Base-by-base conservation (phyloP, 2,329 filamentous ascomycete species). In the Penicillium griseofulvum region DNA sequence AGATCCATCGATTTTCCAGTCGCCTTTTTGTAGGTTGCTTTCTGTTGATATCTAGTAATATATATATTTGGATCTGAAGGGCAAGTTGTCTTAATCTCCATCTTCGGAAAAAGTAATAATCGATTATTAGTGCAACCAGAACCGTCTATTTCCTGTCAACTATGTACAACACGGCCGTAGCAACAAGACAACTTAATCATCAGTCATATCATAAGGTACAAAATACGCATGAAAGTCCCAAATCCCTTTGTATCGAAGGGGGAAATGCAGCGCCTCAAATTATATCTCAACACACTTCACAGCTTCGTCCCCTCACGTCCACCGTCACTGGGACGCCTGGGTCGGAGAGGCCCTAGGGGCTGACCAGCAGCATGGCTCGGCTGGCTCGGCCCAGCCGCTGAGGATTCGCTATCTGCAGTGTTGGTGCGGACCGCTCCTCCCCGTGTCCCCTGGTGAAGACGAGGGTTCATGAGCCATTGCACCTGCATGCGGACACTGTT, bases 401-500 rank as follows among this genome's bases (percentile, higher is more conserved):
- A 59, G 16, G 66, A 47, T 37, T 61, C 61, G 19, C 54, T 59
- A 19, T 45, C 28, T 2, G 54, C 34, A 17, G 56, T 37, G 17
- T 57, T 65, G 37, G 62, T 49, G 24, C 66, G 65, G 17, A 64
- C 53, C 24, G 54, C 62, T 2, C 62, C 57, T 10, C 63, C 49
- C 19, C 71, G 64, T 39, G 73, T 65, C 2, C 65, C 68, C 22
- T 77, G 70, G 55, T 83, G 80, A 56, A 85, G 68, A 17, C 82
- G 79, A 2, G 81, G 78, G 56, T 81, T 83, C 64, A 84, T 81
- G 12, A 86, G 76, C 84, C 84, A 86, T 49, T 85, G 83, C 22
- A 87, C 75, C 63, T 87, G 84, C 74, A 85, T 79, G 51, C 81
- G 78, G 58, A 86, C 78, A 16, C 77, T 80, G 60, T 79, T 82